Conservation (phyloP, 805 yeast species). For the Saturnispora halmiae region DNA sequence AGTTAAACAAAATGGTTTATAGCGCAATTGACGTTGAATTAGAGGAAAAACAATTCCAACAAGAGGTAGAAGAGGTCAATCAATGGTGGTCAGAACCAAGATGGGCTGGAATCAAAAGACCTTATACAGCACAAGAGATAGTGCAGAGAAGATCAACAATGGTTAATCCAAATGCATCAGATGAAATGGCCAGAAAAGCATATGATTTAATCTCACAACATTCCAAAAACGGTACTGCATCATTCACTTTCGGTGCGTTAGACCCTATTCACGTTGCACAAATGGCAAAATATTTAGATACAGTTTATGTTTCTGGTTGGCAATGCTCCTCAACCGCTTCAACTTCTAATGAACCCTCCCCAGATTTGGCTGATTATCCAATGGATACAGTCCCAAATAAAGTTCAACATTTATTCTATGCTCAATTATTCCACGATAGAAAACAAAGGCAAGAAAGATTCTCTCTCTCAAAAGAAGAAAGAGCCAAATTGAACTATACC, state of each 20-base stretch:
- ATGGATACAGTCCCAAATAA: slow-evolving; percentile 98
- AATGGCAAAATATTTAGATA: slow-evolving; percentile 92
- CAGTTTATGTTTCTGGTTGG: slow-evolving; percentile 95
- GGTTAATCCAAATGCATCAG: slow-evolving; percentile 67
- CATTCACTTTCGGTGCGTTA: slow-evolving; percentile 90
- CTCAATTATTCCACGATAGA: slow-evolving; percentile 94
- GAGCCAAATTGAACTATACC: slow-evolving; percentile 60
- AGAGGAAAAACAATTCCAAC: slow-evolving; percentile 57
- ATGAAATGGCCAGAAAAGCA: slow-evolving; percentile 73
- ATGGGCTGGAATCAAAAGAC: slow-evolving; percentile 82
- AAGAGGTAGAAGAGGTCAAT: slow-evolving; percentile 64
- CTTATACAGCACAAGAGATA: slow-evolving; percentile 80
- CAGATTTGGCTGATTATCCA: slow-evolving; percentile 97
- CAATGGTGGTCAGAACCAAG: slow-evolving; percentile 93
- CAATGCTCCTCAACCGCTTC: slow-evolving; percentile 98
- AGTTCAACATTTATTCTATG: slow-evolving; percentile 94
- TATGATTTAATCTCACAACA: slow-evolving; percentile 63
- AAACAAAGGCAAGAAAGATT: slow-evolving; percentile 86
- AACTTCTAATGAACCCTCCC: slow-evolving; percentile 94
- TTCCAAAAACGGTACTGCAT: slow-evolving; percentile 59
- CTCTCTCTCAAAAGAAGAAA: slow-evolving; percentile 48
- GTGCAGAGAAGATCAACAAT: slow-evolving; percentile 81
- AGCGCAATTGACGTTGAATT: slow-evolving; percentile 47
- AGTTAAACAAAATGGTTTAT: slow-evolving; percentile 47
- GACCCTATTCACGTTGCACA: slow-evolving; percentile 94